Percentiles rank a stretch among this genome's conserved stretches.
Evolutionary conservation across 148 eudicot species (phyloP).

Genomic region (Spergularia marina): DNA sequence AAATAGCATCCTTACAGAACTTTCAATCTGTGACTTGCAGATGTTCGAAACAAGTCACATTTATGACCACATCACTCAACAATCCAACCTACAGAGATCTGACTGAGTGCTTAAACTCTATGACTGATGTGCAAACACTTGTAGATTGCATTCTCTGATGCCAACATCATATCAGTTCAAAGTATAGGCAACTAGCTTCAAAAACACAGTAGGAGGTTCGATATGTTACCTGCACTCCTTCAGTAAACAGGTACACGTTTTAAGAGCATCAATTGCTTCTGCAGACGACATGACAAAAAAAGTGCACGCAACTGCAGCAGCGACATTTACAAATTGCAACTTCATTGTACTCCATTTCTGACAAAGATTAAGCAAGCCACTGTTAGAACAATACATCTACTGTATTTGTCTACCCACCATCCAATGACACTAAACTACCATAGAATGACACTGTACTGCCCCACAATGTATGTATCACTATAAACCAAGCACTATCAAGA

Average conservation of each 20-base stretch:
- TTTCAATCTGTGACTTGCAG: too few relatives aligned
- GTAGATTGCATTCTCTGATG: neutral
- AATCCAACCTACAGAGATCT: neutral
- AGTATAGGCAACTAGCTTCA: neutral
- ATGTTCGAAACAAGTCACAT: too few relatives aligned
- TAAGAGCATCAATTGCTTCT: constrained; percentile 91
- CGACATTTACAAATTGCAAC: constrained; percentile 42
- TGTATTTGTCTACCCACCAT: neutral
- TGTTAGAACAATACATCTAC: neutral
- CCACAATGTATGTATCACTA: too few relatives aligned
- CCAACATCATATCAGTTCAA: neutral
- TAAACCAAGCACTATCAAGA: too few relatives aligned
- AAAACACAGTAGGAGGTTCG: neutral
- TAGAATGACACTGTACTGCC: too few relatives aligned
- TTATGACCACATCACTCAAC: neutral
- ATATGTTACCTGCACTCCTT: constrained; percentile 88
- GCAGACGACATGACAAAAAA: constrained; percentile 73
- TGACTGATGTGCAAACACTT: neutral
- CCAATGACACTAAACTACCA: too few relatives aligned
- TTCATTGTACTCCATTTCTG: constrained; percentile 31
- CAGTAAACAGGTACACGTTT: constrained; percentile 85
- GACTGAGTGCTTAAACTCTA: neutral
- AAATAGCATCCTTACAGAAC: neutral
- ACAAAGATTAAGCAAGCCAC: constrained; percentile 16
- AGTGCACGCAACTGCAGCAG: constrained; percentile 49